Evolutionary conservation across 495 filamentous ascomycete species (phyloP).

Genomic region (Chaetomium cochliodes): DNA sequence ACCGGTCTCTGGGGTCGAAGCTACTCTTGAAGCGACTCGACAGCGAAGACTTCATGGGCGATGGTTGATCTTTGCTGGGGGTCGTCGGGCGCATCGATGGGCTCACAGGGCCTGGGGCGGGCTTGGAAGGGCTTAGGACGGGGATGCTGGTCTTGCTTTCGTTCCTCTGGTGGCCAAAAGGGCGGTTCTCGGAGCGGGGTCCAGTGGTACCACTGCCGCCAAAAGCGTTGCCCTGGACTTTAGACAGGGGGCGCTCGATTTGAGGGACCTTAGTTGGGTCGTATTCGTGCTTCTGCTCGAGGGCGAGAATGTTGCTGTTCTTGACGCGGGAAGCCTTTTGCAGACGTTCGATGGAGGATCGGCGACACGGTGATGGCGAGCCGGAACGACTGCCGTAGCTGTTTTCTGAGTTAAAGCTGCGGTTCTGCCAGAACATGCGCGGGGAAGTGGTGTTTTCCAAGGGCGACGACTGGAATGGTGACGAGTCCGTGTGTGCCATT

Average conservation of each 20-base stretch:
- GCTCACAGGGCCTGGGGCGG: constrained; percentile 31
- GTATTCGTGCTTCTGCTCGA: constrained; percentile 85
- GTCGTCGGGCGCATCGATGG: constrained; percentile 45
- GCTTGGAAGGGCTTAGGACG: constrained; percentile 38
- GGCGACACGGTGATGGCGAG: constrained; percentile 66
- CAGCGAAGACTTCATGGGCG: constrained; percentile 84
- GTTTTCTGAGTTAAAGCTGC: constrained; percentile 72
- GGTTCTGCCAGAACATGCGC: constrained; percentile 81
- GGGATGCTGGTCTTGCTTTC: constrained; percentile 53
- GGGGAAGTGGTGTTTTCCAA: constrained; percentile 62
- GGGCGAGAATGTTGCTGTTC: constrained; percentile 92
- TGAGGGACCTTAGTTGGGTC: constrained; percentile 74
- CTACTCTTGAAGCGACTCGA: constrained; percentile 68
- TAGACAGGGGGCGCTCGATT: constrained; percentile 75
- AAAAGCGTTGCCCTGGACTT: constrained; percentile 64
- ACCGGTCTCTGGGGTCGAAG: constrained; percentile 67
- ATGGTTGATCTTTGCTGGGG: constrained; percentile 70
- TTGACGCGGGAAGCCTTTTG: constrained; percentile 93
- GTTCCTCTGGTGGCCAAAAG: constrained; percentile 42
- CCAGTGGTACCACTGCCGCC: constrained; percentile 48
- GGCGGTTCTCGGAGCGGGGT: constrained; percentile 44
- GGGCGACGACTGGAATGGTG: constrained; percentile 74
- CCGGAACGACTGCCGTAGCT: constrained; percentile 55
- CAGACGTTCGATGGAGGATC: constrained; percentile 87
- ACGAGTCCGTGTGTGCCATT: constrained; percentile 63